Base-by-base conservation (phyloP, 192 early-diverging fungal genomes). In the Lunasporangiospora selenospora region DNA sequence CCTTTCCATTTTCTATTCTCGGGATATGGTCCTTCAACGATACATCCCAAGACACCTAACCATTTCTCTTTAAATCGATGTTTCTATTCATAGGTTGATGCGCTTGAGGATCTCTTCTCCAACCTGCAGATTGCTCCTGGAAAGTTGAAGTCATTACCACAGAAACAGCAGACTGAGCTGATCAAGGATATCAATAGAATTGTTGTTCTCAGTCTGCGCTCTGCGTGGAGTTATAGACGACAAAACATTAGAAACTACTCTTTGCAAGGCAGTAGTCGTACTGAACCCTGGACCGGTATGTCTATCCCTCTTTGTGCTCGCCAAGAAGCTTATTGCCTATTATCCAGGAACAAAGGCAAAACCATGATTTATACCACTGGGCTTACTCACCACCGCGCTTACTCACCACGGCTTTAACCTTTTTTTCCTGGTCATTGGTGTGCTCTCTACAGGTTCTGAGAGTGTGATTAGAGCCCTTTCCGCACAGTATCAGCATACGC, bases 221-320 rank as follows among this genome's bases (percentile, higher is more conserved):
- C 54, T 12, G 69, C 69, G 0, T 73, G 69, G 69, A 73, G 53
- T n/a, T 73, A 63, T 31, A 50, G 69, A 27, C 54, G 27, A n/a
- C 33, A 58, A 37, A 62, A 63, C n/a, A 43, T 53, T 21, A 39
- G 42, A 19, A 73, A 34, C 26, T 73, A 73, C 39, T 41, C 54
- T 3, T 55, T 73, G 21, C 32, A 62, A 13, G 45, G 21, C 36
- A 50, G 27, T n/a, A 49, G 54, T 26, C 52, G 42, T 44, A 5
- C 63, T 16, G 69, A 63, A 44, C 69, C 69, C 12, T 73, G 69
- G 69, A 73, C 69, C 52, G 69, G 69, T 71, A 30, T 15, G 58
- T 39, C 27, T 21, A n/a, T n/a, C n/a, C n/a, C n/a, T n/a, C n/a
- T n/a, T n/a, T n/a, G n/a, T n/a, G n/a, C n/a, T n/a, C n/a, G n/a